Percentiles rank a stretch among this genome's conserved stretches.
Evolutionary conservation across 805 yeast genomes (phyloP).

Genomic region (Cyberlindnera bimundalis): DNA sequence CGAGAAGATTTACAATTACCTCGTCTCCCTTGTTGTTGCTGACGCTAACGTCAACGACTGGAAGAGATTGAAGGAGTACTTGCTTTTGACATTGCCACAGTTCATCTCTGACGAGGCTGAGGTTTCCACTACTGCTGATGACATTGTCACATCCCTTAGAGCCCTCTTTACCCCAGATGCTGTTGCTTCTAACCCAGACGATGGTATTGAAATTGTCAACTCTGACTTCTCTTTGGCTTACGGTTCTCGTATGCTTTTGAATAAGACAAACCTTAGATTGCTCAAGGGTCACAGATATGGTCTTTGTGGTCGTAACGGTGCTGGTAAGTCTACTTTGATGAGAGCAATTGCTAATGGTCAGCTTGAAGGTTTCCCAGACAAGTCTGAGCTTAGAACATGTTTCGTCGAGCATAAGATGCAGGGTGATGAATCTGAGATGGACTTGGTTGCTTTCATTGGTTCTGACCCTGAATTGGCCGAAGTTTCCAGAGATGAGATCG

Average conservation of each 20-base stretch:
- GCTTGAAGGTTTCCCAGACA: constrained; percentile 94
- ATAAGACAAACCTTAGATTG: constrained; percentile 84
- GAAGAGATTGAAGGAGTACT: constrained; percentile 55
- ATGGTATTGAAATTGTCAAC: constrained; percentile 88
- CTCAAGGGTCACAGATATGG: constrained; percentile 96
- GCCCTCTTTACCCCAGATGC: constrained; percentile 51
- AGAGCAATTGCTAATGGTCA: constrained; percentile 95
- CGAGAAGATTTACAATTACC: constrained; percentile 42
- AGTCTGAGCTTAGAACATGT: constrained; percentile 82
- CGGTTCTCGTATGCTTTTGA: constrained; percentile 94
- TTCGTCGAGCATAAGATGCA: constrained; percentile 96
- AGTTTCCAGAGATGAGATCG: constrained; percentile 66
- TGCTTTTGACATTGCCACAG: constrained; percentile 38
- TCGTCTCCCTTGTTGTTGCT: constrained; percentile 50
- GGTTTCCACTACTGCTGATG: constrained; percentile 39
- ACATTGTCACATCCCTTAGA: constrained; percentile 46
- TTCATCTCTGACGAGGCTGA: constrained; percentile 36
- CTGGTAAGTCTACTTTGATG: constrained; percentile 97
- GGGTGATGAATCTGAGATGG: constrained; percentile 90
- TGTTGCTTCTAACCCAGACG: constrained; percentile 59
- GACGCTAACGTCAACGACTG: constrained; percentile 76
- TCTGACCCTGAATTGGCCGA: constrained; percentile 75
- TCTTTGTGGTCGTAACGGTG: constrained; percentile 97
- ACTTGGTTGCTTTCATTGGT: constrained; percentile 82
- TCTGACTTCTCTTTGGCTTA: constrained; percentile 94